Conservation (phyloP, 352 stramenopile genomes). For the Globisporangium cystogenes region DNA sequence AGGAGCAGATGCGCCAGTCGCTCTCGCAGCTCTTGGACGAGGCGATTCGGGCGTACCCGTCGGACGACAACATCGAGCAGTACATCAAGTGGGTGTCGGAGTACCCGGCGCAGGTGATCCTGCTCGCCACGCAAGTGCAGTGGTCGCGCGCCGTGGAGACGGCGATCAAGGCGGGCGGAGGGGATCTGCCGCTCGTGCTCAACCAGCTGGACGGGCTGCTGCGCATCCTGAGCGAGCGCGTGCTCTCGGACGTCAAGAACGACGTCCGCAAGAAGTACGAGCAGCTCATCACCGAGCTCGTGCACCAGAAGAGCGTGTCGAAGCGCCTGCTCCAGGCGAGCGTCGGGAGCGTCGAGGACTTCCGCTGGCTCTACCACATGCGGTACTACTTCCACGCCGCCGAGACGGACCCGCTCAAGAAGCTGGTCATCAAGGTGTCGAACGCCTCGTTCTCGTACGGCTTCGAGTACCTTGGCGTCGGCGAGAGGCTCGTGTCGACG, state of each 20-base stretch:
- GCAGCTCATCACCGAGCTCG: constrained; percentile 99
- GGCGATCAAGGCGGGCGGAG: constrained; percentile 67
- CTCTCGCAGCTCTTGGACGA: constrained; percentile 94
- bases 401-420: constrained; percentile 84
- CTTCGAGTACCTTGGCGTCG: constrained; percentile 99
- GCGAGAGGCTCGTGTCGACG: constrained; percentile 99
- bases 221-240: constrained; percentile 95
- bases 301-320: constrained; percentile 98
- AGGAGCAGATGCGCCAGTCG: constrained; percentile 96
- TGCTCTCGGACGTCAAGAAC: constrained; percentile 92
- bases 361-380: constrained; percentile 99
- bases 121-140: constrained; percentile 96
- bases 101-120: constrained; percentile 98
- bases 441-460: constrained; percentile 99
- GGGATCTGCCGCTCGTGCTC: constrained; percentile 38
- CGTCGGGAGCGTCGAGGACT: constrained; percentile 89
- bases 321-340: constrained; percentile 86
- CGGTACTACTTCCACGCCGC: constrained; percentile 95
- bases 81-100: constrained; percentile 97
- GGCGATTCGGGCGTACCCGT: constrained; percentile 80
- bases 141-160: constrained; percentile 96
- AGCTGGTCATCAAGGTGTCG: constrained; percentile 96
- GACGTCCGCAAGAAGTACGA: constrained; percentile 99
- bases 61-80: constrained; percentile 66
- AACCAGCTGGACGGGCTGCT: constrained; percentile 84